Evolutionary conservation across 768 basidiomycete genomes (phyloP), one percentile per base, ranked within the genome.

Genomic region (Nidula microcarpa): DNA sequence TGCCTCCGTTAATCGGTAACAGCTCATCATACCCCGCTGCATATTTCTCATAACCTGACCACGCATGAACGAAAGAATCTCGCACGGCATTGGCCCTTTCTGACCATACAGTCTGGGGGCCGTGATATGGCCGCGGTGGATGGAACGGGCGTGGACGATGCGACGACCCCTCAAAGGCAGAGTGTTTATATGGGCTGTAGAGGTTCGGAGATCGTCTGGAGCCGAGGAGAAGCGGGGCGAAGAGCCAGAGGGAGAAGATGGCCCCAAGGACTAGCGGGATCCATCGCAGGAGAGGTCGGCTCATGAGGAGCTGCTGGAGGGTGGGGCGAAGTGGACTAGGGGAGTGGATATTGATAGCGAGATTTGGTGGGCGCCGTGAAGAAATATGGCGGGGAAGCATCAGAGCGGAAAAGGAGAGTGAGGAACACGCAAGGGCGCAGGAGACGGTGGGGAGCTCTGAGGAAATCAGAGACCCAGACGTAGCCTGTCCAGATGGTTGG

Each of bases 21-120:
- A 88, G 65, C 58, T 88, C 87, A 54, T 89, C 87, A 23, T 73
- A 68, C 8, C 80, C 78, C 4, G 72, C 69, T 0, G 86, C 85
- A 57, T 76, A 62, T 8, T 60, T 64, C 58, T 74, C 67, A 57
- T 88, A 88, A 10, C 78, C 79, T 1, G 63, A 62, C 54, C 85
- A 89, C 1, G 85, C 85, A 59, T 86, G 79, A 37, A 78, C 55
- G 65, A 86, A 88, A 0, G 84, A 83, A 2, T 69, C 60, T 57
- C 77, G 79, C 34, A 88, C 87, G 43, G 70, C 71, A 6, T 73
- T 65, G 2, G 85, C 83, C 34, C 84, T 74, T 5, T 61, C 60
- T 1, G 71, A 68, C 85, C 85, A 86, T 35, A 60, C 49, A 9
- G 49, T 55, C 30, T 48, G 43, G 13, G 53, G 43, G 16, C 43